These are phyloP conservation scores for Quercus glauca DNA, from an alignment of 306 rosid species.

Conservation along the genomic window DNA sequence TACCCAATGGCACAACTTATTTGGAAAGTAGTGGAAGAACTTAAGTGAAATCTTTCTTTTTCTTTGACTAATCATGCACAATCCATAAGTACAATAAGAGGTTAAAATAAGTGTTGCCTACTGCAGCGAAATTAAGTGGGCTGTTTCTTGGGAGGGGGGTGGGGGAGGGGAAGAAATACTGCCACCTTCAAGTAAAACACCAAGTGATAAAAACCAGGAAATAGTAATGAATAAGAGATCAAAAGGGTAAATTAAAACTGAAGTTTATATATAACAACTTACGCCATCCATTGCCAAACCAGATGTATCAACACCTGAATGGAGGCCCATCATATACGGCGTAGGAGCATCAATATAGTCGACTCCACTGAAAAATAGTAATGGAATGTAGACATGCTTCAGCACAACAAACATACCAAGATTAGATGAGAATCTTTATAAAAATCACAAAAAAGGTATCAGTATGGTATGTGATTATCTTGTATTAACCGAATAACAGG, in stretches of 20 bases:
- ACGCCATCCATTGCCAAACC: conserved; percentile 84
- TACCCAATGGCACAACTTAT: background rate
- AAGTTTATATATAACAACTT: conserved; percentile 40
- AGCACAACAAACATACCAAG: conserved; percentile 50
- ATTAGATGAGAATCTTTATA: conserved; percentile 43
- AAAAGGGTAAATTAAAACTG: conserved; percentile 12
- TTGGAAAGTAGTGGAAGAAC: background rate
- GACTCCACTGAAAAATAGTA: conserved; percentile 99
- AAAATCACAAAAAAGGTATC: conserved; percentile 13
- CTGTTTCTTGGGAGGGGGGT: no score
- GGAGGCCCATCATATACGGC: conserved; percentile 99
- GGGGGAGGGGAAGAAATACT: background rate
- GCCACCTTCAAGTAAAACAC: background rate
- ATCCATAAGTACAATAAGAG: background rate
- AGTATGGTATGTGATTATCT: conserved; percentile 16
- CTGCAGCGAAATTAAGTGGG: background rate
- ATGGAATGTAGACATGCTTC: conserved; percentile 99
- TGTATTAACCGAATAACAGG: conserved; percentile 13
- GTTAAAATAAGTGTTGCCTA: background rate
- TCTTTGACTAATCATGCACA: background rate
- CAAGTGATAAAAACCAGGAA: background rate
- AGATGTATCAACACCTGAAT: conserved; percentile 94
- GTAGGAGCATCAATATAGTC: conserved; percentile 99
- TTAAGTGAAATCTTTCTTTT: background rate
- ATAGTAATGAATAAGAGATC: conserved; percentile 7